Percentiles rank a stretch among this genome's conserved stretches.
Conservation (phyloP, 2,329 filamentous ascomycete genomes). For the Trichophyton equinum region DNA sequence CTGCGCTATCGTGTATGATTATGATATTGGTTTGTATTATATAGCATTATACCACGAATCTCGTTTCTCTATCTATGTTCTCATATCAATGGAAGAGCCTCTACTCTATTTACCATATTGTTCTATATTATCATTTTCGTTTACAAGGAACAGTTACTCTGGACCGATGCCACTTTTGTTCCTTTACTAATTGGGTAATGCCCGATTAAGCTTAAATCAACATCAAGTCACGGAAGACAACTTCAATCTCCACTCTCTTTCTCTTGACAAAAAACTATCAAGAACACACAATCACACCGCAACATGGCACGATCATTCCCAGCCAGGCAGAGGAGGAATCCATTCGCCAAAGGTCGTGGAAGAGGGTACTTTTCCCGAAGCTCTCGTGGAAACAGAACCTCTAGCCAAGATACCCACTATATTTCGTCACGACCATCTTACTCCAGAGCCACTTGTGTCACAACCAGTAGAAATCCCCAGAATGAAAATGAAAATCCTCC, state of each 20-base stretch:
- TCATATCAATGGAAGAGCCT: background rate
- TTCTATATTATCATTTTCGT: background rate
- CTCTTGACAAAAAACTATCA: background rate
- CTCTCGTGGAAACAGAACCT: background rate
- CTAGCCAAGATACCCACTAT: background rate
- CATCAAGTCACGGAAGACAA: background rate
- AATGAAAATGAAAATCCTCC: background rate
- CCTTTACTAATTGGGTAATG: background rate
- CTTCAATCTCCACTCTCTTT: background rate
- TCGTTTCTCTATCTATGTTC: background rate
- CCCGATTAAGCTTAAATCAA: background rate
- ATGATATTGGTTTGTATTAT: conserved; percentile 1
- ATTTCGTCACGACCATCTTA: background rate
- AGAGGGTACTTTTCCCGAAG: background rate
- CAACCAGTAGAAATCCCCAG: background rate
- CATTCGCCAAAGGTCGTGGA: background rate
- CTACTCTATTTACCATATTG: background rate
- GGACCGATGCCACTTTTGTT: background rate
- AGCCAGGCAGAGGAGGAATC: background rate
- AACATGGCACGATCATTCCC: background rate
- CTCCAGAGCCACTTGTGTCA: background rate
- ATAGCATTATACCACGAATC: background rate
- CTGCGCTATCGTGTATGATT: background rate
- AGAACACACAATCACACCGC: background rate
- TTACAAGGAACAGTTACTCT: background rate